phyloP scores from a whole-genome alignment of 2,329 filamentous ascomycete species.

The Stachybotrys elegans region DNA sequence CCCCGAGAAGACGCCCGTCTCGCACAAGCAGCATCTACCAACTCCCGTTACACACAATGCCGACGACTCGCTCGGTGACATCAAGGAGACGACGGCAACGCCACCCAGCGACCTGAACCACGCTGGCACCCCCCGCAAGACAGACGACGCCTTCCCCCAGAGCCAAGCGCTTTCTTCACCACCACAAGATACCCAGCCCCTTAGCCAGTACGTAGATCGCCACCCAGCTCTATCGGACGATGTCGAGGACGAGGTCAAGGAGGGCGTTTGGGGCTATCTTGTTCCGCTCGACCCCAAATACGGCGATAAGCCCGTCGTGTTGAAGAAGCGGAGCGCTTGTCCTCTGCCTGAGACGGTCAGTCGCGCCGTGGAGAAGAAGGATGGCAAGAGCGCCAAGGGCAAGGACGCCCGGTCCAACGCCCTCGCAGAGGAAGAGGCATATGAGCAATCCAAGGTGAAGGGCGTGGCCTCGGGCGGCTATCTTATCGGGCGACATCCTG shows the following conservation, averaged over 20 bases:
- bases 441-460: conserved; percentile 57
- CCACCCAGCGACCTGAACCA: conserved; percentile 58
- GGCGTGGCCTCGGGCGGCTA: conserved; percentile 74
- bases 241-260: conserved; percentile 74
- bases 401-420: conserved; percentile 41
- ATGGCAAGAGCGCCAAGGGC: conserved; percentile 31
- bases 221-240: conserved; percentile 71
- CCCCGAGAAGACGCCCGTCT: conserved; percentile 53
- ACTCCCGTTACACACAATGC: conserved; percentile 68
- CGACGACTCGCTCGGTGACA: conserved; percentile 53
- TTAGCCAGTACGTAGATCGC: conserved; percentile 70
- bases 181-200: conserved; percentile 56
- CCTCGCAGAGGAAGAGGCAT: conserved; percentile 52
- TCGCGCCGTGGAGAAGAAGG: conserved; percentile 26
- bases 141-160: conserved; percentile 42
- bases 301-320: conserved; percentile 60
- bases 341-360: conserved; percentile 48
- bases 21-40: conserved; percentile 65
- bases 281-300: conserved; percentile 72
- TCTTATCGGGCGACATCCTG: conserved; percentile 84
- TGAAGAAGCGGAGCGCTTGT: conserved; percentile 71
- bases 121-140: conserved; percentile 46
- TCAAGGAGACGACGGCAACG: conserved; percentile 66
- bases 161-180: conserved; percentile 50
- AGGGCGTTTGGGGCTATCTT: conserved; percentile 95